phyloP scores from a whole-genome alignment of 1,284 basidiomycete species.

The Mycosarcoma mackinlayi region DNA sequence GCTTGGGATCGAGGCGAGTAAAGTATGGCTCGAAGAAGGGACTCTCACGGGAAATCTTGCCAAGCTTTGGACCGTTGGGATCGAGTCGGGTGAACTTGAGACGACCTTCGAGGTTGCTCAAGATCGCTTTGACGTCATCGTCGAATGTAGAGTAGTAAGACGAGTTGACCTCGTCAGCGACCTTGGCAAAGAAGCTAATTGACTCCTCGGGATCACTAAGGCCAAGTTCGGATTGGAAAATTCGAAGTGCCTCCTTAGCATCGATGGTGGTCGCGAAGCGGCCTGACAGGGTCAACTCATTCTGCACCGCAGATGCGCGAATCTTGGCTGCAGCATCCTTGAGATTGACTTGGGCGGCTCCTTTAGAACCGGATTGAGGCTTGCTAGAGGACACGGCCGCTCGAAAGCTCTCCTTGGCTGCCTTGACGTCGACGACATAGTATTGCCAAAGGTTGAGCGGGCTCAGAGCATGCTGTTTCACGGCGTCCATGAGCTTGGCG shows the following conservation, averaged over 20 bases:
- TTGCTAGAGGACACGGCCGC: constrained; percentile 22
- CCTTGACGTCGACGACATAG: constrained; percentile 58
- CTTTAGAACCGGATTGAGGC: constrained; percentile 8
- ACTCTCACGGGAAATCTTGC: constrained; percentile 43
- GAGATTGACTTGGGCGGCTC: constrained; percentile 9
- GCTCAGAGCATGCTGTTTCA: constrained; percentile 51
- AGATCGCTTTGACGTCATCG: constrained; percentile 58
- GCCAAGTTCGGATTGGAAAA: constrained; percentile 31
- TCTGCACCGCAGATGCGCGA: constrained; percentile 44
- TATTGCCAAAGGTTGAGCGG: constrained; percentile 62
- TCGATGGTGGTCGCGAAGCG: constrained; percentile 57
- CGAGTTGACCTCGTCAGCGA: constrained; percentile 54
- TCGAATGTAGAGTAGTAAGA: constrained; percentile 54
- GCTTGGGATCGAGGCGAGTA: constrained; percentile 57
- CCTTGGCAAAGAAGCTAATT: constrained; percentile 37
- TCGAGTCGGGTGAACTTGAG: constrained; percentile 59
- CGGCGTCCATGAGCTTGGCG: constrained; percentile 46
- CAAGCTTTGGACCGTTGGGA: constrained; percentile 55
- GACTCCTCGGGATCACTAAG: constrained; percentile 29
- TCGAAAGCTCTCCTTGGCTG: constrained; percentile 35
- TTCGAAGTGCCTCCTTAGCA: constrained; percentile 26
- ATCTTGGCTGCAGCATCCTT: constrained; percentile 37
- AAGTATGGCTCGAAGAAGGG: constrained; percentile 64
- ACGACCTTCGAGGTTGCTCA: constrained; percentile 55
- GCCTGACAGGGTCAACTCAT: constrained; percentile 46